A percentile compares a stretch with the other conserved stretches of the same genome.
These are phyloP conservation scores for Micromonas commoda DNA, from an alignment of 139 green algal species.

Conservation along the genomic window DNA sequence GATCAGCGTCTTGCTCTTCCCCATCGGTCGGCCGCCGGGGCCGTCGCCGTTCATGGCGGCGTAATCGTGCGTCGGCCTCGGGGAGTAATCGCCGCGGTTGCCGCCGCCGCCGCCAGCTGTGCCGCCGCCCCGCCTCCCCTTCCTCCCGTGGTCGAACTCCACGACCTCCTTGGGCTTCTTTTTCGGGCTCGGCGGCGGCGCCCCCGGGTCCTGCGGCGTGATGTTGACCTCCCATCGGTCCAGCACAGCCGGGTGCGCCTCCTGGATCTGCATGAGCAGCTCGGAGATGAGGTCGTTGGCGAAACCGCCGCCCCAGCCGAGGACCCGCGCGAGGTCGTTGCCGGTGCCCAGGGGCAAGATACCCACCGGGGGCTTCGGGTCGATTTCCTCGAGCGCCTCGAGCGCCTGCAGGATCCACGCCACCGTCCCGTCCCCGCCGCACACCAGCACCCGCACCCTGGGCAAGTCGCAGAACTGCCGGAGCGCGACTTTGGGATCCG, in stretches of 20 bases:
- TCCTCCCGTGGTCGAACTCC: too few relatives aligned
- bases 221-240: conserved; percentile 61
- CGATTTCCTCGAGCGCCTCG: conserved; percentile 34
- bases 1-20: background rate
- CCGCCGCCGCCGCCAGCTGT: too few relatives aligned
- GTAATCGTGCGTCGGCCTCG: background rate
- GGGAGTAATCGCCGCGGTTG: too few relatives aligned
- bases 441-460: conserved; percentile 57
- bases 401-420: conserved; percentile 61
- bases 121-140: too few relatives aligned
- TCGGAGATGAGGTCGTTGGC: conserved; percentile 25
- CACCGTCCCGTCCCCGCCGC: conserved; percentile 71
- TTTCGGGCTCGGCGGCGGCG: background rate
- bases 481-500: conserved; percentile 54
- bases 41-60: background rate
- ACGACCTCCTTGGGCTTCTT: too few relatives aligned
- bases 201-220: background rate
- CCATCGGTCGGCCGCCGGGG: background rate
- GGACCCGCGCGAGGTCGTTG: conserved; percentile 77
- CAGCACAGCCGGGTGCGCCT: conserved; percentile 45
- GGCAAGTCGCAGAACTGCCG: conserved; percentile 53
- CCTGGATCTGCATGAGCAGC: conserved; percentile 55
- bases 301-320: conserved; percentile 67
- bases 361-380: conserved; percentile 54
- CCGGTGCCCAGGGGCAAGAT: conserved; percentile 75